A percentile compares a stretch with the other conserved stretches of the same genome.
Evolutionary conservation across 106 monocot genomes (phyloP).

Genomic region (Gastrodia elata): DNA sequence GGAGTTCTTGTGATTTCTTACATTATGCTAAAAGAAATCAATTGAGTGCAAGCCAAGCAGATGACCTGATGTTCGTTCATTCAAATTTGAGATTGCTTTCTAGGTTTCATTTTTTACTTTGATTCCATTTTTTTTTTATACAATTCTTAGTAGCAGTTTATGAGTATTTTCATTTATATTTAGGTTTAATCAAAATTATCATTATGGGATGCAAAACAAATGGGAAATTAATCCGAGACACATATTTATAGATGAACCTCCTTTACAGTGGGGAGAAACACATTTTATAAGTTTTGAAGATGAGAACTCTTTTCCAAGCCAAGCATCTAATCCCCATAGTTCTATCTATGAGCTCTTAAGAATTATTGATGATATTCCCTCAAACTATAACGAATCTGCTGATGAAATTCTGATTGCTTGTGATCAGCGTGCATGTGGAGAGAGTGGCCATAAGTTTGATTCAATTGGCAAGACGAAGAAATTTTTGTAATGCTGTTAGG

Average conservation of each 20-base stretch:
- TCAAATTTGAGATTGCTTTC: conserved; percentile 45
- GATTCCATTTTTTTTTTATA: background rate
- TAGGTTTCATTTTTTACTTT: conserved; percentile 21
- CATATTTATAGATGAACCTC: conserved; percentile 23
- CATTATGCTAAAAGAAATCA: conserved; percentile 17
- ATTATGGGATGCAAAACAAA: conserved; percentile 24
- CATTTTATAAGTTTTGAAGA: conserved; percentile 29
- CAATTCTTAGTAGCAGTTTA: background rate
- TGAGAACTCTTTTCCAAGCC: conserved; percentile 21
- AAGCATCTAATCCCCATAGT: conserved; percentile 16
- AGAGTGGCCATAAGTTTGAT: conserved; percentile 10
- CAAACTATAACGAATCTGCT: conserved; percentile 8
- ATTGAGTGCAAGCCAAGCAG: conserved; percentile 17
- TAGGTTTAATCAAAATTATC: conserved; percentile 28
- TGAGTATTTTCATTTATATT: conserved; percentile 2
- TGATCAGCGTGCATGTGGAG: conserved; percentile 10
- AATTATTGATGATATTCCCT: conserved; percentile 27
- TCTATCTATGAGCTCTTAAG: conserved; percentile 33
- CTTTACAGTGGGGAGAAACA: conserved; percentile 29
- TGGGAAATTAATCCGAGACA: conserved; percentile 31
- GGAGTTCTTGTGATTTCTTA: conserved; percentile 28
- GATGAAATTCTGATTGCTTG: conserved; percentile 15
- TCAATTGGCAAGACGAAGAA: conserved; percentile 42
- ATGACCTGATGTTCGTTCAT: conserved; percentile 31
- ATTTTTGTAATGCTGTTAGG: conserved; percentile 18